Evolutionary conservation across 768 basidiomycete species (phyloP).

Genomic region (Russula olivacea): DNA sequence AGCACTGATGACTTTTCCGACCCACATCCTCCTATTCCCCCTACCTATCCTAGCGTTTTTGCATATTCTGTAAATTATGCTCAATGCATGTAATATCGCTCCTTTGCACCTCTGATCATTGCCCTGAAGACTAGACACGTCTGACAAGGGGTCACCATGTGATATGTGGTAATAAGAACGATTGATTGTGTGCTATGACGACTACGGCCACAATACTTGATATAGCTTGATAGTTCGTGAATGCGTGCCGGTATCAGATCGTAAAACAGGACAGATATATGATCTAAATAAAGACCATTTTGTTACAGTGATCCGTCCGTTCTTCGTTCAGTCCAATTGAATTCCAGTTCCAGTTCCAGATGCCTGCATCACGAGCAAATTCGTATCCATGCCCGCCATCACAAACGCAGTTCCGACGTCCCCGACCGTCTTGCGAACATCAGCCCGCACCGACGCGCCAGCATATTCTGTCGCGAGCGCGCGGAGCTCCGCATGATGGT

Average conservation of each 20-base stretch:
- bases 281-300: too few species aligned
- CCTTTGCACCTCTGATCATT: neutral
- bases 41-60: constrained; percentile 16
- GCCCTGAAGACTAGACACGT: too few species aligned
- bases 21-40: neutral
- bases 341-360: neutral
- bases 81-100: constrained; percentile 19
- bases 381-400: constrained; percentile 49
- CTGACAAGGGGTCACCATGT: neutral
- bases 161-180: neutral
- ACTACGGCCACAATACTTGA: neutral
- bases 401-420: constrained; percentile 78
- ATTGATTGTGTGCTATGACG: neutral
- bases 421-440: constrained; percentile 79
- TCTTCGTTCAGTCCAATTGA: neutral
- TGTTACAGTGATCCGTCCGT: too few species aligned
- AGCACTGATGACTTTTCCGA: constrained; percentile 29
- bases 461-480: constrained; percentile 54
- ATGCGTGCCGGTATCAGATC: neutral
- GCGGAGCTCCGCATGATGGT: constrained; percentile 66
- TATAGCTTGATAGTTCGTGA: neutral
- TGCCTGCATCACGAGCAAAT: constrained; percentile 66
- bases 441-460: constrained; percentile 43
- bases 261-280: neutral
- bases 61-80: constrained; percentile 23